Evolutionary conservation across 2,329 filamentous ascomycete species (phyloP), one percentile per base, ranked within the genome.

Genomic region (Fusarium decemcellulare): DNA sequence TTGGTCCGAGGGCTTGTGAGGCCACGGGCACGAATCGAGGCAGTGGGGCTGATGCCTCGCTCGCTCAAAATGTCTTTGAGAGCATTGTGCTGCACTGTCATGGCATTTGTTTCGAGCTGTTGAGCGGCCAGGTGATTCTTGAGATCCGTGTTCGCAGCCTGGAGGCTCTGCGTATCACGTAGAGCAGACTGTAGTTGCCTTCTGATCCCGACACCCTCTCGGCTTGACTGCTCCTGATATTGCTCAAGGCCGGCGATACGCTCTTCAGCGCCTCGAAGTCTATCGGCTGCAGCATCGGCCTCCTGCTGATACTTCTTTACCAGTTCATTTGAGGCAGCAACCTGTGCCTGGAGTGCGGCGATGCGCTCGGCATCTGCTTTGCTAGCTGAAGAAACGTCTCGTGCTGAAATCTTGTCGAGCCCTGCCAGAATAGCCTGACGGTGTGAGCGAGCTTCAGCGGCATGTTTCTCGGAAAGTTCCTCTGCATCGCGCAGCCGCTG

Each of bases 141-240:
- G 69, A 97, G 84, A 15, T 97, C 94, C 2, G 91, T 87, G 79
- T 95, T 96, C 65, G 92, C 89, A 36, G 92, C 89, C 71, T 94
- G 92, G 29, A 97, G 85, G n/a, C 88, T 85, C 78, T 97, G 94
- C 14, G 92, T 90, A 61, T 99, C 95, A 70, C 91, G 92, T 78
- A 97, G 86, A 6, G 93, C 90, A 29, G 90, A 87, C 78, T 98
- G 96, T 56, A 99, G 87, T 77, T 98, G 95, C 77, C 96, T 91
- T 58, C 96, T 90, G 70, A 98, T 94, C 37, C 91, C 90, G 58
- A 99, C 90, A 51, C 94, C 94, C 80, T 99, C 97, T 46, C 96
- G 90, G 80, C 95, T 98, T 5, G 95, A 92, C 81, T 99, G 96
- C 77, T 99, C 96, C 81, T 99, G 96, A 79, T 98, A 98, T 30